Evolutionary conservation across 2,329 filamentous ascomycete genomes (phyloP).

Genomic region (Cytospora piceicola): DNA sequence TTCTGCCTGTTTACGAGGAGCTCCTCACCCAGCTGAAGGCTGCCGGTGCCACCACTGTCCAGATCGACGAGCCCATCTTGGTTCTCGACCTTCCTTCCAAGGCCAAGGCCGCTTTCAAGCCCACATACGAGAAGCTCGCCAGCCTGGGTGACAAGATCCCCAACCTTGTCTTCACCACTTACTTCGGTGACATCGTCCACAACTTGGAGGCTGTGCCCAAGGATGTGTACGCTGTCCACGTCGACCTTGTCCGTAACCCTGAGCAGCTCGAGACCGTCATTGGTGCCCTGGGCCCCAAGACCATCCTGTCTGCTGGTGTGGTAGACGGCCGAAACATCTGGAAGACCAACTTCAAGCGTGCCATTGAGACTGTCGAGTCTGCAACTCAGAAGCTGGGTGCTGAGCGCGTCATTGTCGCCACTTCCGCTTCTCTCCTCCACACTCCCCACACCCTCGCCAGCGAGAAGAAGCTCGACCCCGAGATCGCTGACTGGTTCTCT

Average conservation of each 20-base stretch:
- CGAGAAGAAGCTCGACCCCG: constrained; percentile 96
- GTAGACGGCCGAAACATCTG: constrained; percentile 99
- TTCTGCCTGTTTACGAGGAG: constrained; percentile 92
- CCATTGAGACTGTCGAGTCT: constrained; percentile 86
- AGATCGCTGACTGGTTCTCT: constrained; percentile 97
- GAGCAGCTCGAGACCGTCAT: constrained; percentile 92
- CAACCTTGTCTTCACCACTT: constrained; percentile 89
- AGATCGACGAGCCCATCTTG: constrained; percentile 97
- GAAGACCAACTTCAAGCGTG: constrained; percentile 99
- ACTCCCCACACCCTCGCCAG: constrained; percentile 96
- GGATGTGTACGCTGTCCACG: constrained; percentile 82
- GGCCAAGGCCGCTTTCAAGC: constrained; percentile 97
- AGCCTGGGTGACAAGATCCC: constrained; percentile 79
- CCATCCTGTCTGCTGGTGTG: constrained; percentile 91
- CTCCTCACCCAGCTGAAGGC: constrained; percentile 92
- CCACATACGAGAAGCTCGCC: constrained; percentile 88
- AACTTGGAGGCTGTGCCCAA: constrained; percentile 90
- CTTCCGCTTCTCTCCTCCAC: constrained; percentile 96
- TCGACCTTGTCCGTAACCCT: constrained; percentile 97
- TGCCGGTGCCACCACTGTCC: constrained; percentile 92
- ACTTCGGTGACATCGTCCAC: constrained; percentile 99
- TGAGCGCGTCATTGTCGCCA: constrained; percentile 95
- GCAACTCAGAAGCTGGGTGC: constrained; percentile 95
- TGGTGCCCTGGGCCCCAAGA: constrained; percentile 81
- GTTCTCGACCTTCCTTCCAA: constrained; percentile 91